Percentiles rank a stretch among this genome's conserved stretches.
Conservation (phyloP, 1,284 basidiomycete genomes). For the Agroathelia rolfsii region DNA sequence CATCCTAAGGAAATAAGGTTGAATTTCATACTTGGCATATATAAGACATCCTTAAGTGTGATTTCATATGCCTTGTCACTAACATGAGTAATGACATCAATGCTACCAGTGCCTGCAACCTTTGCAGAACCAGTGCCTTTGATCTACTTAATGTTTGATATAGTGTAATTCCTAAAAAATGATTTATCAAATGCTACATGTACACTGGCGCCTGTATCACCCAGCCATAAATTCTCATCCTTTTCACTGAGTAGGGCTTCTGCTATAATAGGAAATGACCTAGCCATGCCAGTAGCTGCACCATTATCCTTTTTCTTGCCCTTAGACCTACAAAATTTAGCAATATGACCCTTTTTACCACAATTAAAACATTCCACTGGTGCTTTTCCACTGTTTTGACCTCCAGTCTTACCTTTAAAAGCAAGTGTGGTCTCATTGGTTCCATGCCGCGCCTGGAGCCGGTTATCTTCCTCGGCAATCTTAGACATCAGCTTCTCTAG, state of each 20-base stretch:
- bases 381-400: conserved; percentile 3
- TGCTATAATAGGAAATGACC: no score
- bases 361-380: conserved; percentile 19
- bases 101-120: no score
- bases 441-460: conserved; percentile 7
- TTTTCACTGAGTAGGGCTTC: no score
- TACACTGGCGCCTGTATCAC: conserved; percentile 1
- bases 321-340: conserved; percentile 18
- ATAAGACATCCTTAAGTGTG: conserved; percentile 19
- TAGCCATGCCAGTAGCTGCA: conserved; percentile 7
- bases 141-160: not conserved
- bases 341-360: conserved; percentile 19
- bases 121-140: conserved; percentile 7
- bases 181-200: conserved; percentile 6
- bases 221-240: conserved; percentile 5
- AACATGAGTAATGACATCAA: no score
- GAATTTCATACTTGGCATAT: conserved; percentile 21
- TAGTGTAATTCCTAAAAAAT: not conserved
- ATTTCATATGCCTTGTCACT: conserved; percentile 7
- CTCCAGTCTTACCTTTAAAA: conserved; percentile 9
- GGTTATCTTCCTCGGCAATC: conserved; percentile 21
- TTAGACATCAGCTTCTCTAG: conserved; percentile 19
- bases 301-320: no score
- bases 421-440: conserved; percentile 12
- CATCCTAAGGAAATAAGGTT: conserved; percentile 25